phyloP scores from a whole-genome alignment of 441 rosid species.

The Euphorbia schlechtendalii region DNA sequence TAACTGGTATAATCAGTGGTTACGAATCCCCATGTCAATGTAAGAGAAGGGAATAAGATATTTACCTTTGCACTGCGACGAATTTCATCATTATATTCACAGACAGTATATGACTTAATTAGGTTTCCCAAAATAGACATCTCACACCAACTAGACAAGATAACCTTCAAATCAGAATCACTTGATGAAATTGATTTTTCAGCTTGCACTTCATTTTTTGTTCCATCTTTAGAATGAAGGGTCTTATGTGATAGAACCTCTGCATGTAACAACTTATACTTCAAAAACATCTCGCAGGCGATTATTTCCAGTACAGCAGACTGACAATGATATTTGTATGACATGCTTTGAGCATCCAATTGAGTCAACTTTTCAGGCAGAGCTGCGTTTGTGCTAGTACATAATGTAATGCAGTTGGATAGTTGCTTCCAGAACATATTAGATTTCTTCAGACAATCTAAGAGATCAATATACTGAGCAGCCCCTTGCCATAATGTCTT shows the following conservation, averaged over 20 bases:
- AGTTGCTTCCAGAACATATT: slow-evolving; percentile 65
- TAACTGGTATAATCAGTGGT: background rate
- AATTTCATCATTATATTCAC: slow-evolving; percentile 46
- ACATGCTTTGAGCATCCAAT: slow-evolving; percentile 40
- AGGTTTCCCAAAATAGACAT: slow-evolving; percentile 46
- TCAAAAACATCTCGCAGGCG: slow-evolving; percentile 72
- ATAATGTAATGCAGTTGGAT: slow-evolving; percentile 38
- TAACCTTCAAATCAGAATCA: slow-evolving; percentile 37
- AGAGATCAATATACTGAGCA: slow-evolving; percentile 45
- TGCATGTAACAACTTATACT: slow-evolving; percentile 61
- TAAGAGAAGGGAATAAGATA: background rate
- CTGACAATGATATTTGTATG: slow-evolving; percentile 59
- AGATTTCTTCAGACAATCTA: slow-evolving; percentile 54
- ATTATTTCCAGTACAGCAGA: slow-evolving; percentile 68
- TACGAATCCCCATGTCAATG: background rate
- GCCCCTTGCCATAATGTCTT: slow-evolving; percentile 96
- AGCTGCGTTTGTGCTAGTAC: slow-evolving; percentile 32
- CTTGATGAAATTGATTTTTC: slow-evolving; percentile 28
- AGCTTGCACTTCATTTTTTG: slow-evolving; percentile 22
- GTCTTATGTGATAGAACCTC: slow-evolving; percentile 40
- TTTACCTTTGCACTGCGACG: slow-evolving; percentile 50
- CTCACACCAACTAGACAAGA: slow-evolving; percentile 59
- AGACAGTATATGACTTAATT: slow-evolving; percentile 53
- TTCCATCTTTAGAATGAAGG: slow-evolving; percentile 29
- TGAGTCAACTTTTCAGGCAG: slow-evolving; percentile 33